Conservation (phyloP, 257 asterid species). For the Nicotiana tabacum region DNA sequence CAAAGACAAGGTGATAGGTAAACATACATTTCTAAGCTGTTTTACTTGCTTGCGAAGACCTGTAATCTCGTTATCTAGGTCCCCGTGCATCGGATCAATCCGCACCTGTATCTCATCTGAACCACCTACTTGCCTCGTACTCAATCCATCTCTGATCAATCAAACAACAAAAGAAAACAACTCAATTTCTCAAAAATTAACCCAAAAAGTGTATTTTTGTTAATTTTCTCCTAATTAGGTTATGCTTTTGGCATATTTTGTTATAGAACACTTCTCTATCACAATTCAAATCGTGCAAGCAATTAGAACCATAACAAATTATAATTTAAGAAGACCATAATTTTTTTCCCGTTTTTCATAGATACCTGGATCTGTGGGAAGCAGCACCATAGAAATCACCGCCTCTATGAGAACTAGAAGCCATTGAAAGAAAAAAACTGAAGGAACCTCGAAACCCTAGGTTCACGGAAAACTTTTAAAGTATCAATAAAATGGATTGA, state of each 20-base stretch:
- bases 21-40: slow-evolving; percentile 57
- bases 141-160: slow-evolving; percentile 60
- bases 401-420: slow-evolving; percentile 22
- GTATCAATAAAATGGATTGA: background rate
- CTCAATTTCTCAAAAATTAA: background rate
- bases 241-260: background rate
- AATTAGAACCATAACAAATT: background rate
- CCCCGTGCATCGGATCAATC: slow-evolving; percentile 74
- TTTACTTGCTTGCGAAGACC: slow-evolving; percentile 91
- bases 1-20: background rate
- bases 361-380: slow-evolving; percentile 67
- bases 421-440: slow-evolving; percentile 6
- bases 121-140: slow-evolving; percentile 60
- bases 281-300: background rate
- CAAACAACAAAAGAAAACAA: background rate
- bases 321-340: background rate
- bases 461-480: background rate
- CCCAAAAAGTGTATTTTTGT: background rate
- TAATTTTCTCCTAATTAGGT: background rate
- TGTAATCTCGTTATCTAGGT: slow-evolving; percentile 66
- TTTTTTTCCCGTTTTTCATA: background rate
- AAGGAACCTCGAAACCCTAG: background rate
- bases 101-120: slow-evolving; percentile 81
- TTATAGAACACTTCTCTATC: background rate
- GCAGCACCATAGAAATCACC: slow-evolving; percentile 42